phyloP scores from a whole-genome alignment of 169 alveolate genomes.

The Plasmodium billcollinsi region DNA sequence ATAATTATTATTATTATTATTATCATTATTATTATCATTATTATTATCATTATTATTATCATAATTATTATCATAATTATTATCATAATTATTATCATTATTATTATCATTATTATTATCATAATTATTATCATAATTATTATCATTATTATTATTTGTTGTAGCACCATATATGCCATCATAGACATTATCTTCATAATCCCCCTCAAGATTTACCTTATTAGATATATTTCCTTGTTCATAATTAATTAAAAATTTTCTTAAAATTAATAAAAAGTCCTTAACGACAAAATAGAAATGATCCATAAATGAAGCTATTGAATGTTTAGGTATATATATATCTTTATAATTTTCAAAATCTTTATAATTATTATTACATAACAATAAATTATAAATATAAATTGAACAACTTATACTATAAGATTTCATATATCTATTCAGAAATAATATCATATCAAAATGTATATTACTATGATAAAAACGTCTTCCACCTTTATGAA shows the following conservation, averaged over 20 bases:
- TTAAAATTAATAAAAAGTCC: constrained; percentile 16
- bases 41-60: neutral
- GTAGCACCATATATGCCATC: too few relatives aligned
- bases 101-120: too few relatives aligned
- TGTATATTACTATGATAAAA: constrained; percentile 68
- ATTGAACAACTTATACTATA: neutral
- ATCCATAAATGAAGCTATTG: constrained; percentile 13
- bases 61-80: too few relatives aligned
- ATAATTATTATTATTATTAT: too few relatives aligned
- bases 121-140: neutral
- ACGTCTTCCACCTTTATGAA: constrained; percentile 53
- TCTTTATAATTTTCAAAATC: constrained; percentile 28
- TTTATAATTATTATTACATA: constrained; percentile 41
- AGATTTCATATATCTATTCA: constrained; percentile 17
- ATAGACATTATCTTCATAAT: too few relatives aligned
- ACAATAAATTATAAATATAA: constrained; percentile 37
- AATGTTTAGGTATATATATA: constrained; percentile 1
- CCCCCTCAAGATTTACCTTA: too few relatives aligned
- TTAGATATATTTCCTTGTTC: neutral
- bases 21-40: neutral
- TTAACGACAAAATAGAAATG: constrained; percentile 28
- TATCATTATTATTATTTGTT: too few relatives aligned
- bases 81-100: too few relatives aligned
- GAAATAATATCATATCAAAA: constrained; percentile 10
- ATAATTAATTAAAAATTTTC: constrained; percentile 20